Evolutionary conservation across 345 rosid species (phyloP).

Genomic region (Mercurialis annua): DNA sequence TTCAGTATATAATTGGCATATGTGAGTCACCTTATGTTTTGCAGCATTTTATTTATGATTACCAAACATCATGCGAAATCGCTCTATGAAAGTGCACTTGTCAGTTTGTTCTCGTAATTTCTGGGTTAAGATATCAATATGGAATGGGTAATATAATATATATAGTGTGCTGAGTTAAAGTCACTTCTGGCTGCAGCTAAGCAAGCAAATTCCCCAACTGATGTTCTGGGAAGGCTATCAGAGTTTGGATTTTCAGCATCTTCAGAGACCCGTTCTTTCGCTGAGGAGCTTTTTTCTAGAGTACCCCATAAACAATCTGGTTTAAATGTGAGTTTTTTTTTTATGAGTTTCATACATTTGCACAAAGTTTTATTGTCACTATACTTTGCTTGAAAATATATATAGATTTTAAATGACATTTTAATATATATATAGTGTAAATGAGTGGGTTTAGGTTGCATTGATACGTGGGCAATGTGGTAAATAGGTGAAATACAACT

Average conservation of each 20-base stretch:
- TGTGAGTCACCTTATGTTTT: slow-evolving; percentile 34
- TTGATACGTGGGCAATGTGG: too few species aligned
- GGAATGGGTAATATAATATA: too few species aligned
- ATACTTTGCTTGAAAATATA: neutral
- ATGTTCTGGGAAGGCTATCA: slow-evolving; percentile 45
- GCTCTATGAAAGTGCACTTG: neutral
- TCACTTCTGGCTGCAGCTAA: slow-evolving; percentile 50
- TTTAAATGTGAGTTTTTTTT: slow-evolving; percentile 51
- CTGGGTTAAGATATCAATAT: too few species aligned
- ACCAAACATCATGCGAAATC: neutral
- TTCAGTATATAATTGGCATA: slow-evolving; percentile 66
- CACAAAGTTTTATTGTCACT: slow-evolving; percentile 1
- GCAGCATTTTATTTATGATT: neutral
- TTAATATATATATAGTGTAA: too few species aligned
- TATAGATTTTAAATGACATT: too few species aligned
- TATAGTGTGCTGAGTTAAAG: neutral
- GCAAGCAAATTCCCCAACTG: slow-evolving; percentile 58
- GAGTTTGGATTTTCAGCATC: slow-evolving; percentile 55
- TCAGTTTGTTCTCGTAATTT: too few species aligned
- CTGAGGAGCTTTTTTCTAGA: slow-evolving; percentile 51
- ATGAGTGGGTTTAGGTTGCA: too few species aligned
- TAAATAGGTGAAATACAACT: too few species aligned
- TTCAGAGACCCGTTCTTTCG: slow-evolving; percentile 45
- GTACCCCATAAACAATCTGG: slow-evolving; percentile 49
- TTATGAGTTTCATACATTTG: neutral